Evolutionary conservation across 352 stramenopile genomes (phyloP), one percentile per base, ranked within the genome.

Genomic region (Phytopythium montanum): DNA sequence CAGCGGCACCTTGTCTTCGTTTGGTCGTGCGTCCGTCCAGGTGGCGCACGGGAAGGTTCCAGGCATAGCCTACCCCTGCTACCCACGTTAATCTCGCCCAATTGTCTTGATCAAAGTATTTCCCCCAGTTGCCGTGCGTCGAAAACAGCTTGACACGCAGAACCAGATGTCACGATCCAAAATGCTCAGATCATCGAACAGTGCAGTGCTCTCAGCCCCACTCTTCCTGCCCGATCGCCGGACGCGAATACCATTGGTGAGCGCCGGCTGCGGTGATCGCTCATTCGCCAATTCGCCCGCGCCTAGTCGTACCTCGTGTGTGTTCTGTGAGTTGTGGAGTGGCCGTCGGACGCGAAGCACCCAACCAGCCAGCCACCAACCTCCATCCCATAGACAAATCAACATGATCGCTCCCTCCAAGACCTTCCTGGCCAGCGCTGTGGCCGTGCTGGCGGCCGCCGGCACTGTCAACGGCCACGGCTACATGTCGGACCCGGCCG

Each of bases 331-430:
- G 25, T 54, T 39, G 26, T 41, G 16, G 48, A 14, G 48, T 39
- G 21, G 44, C 21, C 21, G 21, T 28, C 29, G 10, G 9, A 51
- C 60, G 21, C 21, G 9, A 33, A 51, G 21, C 44, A 33, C 60
- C 48, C 26, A 61, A 48, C 25, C 12, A 8, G 61, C 55, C 13
- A n/a, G n/a, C n/a, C n/a, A n/a, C n/a, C n/a, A n/a, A n/a, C n/a
- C n/a, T n/a, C n/a, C n/a, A n/a, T 41, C 55, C 23, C 50, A 62
- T 36, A 55, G 38, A 25, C 26, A 38, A 50, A 56, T 28, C 14
- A 67, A 51, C 25, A 76, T 73, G 59, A 50, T 76, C 5, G 48
- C 56, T 12, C 44, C 55, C 13, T 70, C 66, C 38, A 76, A 73
- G 63, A 62, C 51, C 38, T 44, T 76, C 26, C 55, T 73, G 36